Evolutionary conservation across 352 stramenopile genomes (phyloP).

Genomic region (Globisporangium uncinulatum): DNA sequence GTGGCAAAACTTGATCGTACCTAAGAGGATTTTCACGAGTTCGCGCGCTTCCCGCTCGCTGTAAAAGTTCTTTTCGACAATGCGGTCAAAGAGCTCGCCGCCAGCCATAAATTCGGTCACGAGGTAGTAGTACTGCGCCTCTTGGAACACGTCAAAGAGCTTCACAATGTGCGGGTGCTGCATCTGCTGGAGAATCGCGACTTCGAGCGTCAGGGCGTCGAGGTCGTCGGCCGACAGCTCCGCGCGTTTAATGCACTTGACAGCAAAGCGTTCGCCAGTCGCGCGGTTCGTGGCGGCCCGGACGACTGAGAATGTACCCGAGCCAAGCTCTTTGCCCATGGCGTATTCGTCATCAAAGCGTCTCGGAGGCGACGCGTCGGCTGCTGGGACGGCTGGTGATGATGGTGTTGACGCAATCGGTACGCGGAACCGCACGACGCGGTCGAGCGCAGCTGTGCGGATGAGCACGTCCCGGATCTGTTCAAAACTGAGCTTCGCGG

Average conservation of each 20-base stretch:
- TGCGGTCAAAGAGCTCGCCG: slow-evolving; percentile 88
- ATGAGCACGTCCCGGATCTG: slow-evolving; percentile 70
- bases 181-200: slow-evolving; percentile 81
- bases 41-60: slow-evolving; percentile 80
- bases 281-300: slow-evolving; percentile 70
- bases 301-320: slow-evolving; percentile 88
- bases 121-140: slow-evolving; percentile 87
- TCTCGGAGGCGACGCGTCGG: no score
- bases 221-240: slow-evolving; percentile 77
- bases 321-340: slow-evolving; percentile 84
- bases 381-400: slow-evolving; percentile 21
- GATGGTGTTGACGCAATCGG: slow-evolving; percentile 60
- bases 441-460: slow-evolving; percentile 45
- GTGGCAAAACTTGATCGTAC: slow-evolving; percentile 85
- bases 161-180: slow-evolving; percentile 91
- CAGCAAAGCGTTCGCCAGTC: slow-evolving; percentile 79
- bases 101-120: slow-evolving; percentile 85
- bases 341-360: slow-evolving; percentile 81
- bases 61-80: slow-evolving; percentile 86
- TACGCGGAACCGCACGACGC: slow-evolving; percentile 61
- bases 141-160: slow-evolving; percentile 85
- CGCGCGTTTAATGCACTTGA: slow-evolving; percentile 89
- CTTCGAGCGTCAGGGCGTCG: slow-evolving; percentile 68
- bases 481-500: slow-evolving; percentile 44
- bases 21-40: slow-evolving; percentile 74